Conservation (phyloP, 352 stramenopile genomes). For the Globisporangium spiculum region DNA sequence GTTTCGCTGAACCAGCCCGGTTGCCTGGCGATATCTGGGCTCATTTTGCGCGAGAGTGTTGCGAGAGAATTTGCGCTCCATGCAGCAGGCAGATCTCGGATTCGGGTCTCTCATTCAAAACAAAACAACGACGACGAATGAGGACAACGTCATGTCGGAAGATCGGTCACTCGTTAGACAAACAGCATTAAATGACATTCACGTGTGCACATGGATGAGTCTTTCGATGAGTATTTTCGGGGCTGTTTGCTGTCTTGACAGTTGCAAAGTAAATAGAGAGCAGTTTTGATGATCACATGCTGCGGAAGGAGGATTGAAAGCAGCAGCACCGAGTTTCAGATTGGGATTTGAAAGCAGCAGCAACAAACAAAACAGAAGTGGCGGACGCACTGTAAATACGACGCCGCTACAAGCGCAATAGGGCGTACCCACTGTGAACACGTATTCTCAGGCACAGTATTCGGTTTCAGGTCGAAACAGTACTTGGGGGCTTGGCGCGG, state of each 20-base stretch:
- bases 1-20: constrained; percentile 14
- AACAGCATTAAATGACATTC: not conserved
- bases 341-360: not conserved
- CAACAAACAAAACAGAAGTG: not conserved
- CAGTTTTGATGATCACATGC: not conserved
- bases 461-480: not conserved
- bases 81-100: not conserved
- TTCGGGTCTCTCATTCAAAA: not conserved
- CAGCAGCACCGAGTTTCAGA: not conserved
- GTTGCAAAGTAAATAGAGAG: not conserved
- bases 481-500: not conserved
- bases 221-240: not conserved
- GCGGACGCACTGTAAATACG: not conserved
- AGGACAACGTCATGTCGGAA: not conserved
- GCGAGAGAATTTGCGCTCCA: constrained; percentile 1
- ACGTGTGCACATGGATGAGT: not conserved
- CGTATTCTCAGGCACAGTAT: not conserved
- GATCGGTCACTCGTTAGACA: not conserved
- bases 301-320: not conserved
- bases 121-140: not conserved
- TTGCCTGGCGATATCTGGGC: constrained; percentile 14
- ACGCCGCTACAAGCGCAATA: not conserved
- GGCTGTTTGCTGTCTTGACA: not conserved
- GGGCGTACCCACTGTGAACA: not conserved
- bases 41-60: not conserved